Evolutionary conservation across 345 rosid genomes (phyloP).

Genomic region (rapeseed (Brassica napus)): Da-Ae NC_063451.1:28360501-28361000

Average conservation of each 20-base stretch:
- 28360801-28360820: slow-evolving; percentile 23
- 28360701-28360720: slow-evolving; percentile 34
- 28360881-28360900: neutral
- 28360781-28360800: slow-evolving; percentile 30
- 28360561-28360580: slow-evolving; percentile 39
- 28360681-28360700: slow-evolving; percentile 43
- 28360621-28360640: slow-evolving; percentile 43
- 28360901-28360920: slow-evolving; percentile 10
- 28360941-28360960: neutral
- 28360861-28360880: slow-evolving; percentile 8
- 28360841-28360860: neutral
- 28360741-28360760: slow-evolving; percentile 39
- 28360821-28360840: slow-evolving; percentile 8
- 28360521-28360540: slow-evolving; percentile 80
- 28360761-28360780: slow-evolving; percentile 34
- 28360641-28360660: slow-evolving; percentile 39
- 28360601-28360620: slow-evolving; percentile 39
- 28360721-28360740: slow-evolving; percentile 36
- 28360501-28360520: slow-evolving; percentile 78
- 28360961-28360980: slow-evolving; percentile 3
- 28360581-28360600: slow-evolving; percentile 29
- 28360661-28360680: slow-evolving; percentile 30
- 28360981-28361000: slow-evolving; percentile 10
- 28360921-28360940: slow-evolving; percentile 4
- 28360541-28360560: slow-evolving; percentile 72